A percentile compares a stretch with the other conserved stretches of the same genome.
phyloP scores from a whole-genome alignment of 148 eudicot genomes.

The Hydrangea macrophylla region DNA sequence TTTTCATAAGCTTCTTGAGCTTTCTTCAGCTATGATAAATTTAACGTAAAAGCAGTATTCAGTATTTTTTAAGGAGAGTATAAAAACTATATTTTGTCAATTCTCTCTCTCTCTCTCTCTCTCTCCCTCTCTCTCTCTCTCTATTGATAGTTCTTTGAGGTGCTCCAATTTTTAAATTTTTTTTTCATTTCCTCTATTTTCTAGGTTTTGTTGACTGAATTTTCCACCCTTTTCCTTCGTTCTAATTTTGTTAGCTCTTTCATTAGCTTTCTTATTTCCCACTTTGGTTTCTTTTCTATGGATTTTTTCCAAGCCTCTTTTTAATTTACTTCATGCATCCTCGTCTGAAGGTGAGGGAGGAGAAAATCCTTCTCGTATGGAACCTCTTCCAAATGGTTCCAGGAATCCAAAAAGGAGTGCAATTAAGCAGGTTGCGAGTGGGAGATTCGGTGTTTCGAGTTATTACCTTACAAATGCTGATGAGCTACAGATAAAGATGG shows the following conservation, averaged over 20 bases:
- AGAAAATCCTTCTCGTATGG: slow-evolving; percentile 95
- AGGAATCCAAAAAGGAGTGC: slow-evolving; percentile 91
- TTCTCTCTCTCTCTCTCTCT: not conserved
- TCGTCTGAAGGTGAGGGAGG: slow-evolving; percentile 89
- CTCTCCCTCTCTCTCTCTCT: not conserved
- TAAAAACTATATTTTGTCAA: too few species aligned
- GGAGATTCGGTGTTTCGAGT: slow-evolving; percentile 99
- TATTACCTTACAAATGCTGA: slow-evolving; percentile 98
- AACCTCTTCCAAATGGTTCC: slow-evolving; percentile 85
- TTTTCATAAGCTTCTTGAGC: not conserved
- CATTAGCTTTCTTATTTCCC: not conserved
- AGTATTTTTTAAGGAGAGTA: too few species aligned
- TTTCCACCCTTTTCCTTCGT: not conserved
- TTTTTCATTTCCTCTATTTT: not conserved
- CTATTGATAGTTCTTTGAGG: not conserved
- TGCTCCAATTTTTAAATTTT: not conserved
- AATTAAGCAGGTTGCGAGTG: slow-evolving; percentile 99
- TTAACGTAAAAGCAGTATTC: too few species aligned
- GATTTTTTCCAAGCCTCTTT: not conserved
- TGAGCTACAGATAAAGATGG: slow-evolving; percentile 98
- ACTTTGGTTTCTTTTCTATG: slow-evolving; percentile 2
- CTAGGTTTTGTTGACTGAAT: not conserved
- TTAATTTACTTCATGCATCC: not conserved
- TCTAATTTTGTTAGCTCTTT: not conserved
- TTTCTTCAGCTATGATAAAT: not conserved